Evolutionary conservation across 257 asterid species (phyloP), one percentile per base, ranked within the genome.

Genomic region (Penstemon eatonii): DNA sequence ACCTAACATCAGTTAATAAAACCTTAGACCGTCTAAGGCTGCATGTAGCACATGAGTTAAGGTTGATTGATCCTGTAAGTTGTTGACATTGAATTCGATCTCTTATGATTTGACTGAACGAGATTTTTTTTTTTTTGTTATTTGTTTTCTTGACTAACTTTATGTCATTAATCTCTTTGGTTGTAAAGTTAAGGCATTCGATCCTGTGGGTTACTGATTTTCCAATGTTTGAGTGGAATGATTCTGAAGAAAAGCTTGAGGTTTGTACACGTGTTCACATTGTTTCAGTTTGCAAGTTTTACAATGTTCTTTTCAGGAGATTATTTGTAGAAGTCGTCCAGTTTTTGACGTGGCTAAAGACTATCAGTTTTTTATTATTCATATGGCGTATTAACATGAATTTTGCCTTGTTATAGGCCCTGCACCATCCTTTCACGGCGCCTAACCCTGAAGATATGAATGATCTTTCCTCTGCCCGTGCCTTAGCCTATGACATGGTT

Each of bases 201-300:
- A 84, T 94, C 78, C 83, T 94, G 60, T 94, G 99, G 99, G 93
- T 94, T 79, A 94, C 97, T 63, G 99, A 89, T 83, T 94, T 94
- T 84, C 99, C 99, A 54, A 89, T 94, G 99, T 94, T 94, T 42
- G 97, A 91, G 93, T 91, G 96, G 97, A 91, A 94, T 58, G 96
- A 89, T 59, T 76, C 83, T 4, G 97, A 94, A 70, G 89, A 82
- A 81, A 89, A 97, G 83, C 81, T 94, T 64, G 97, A 94, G 97
- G 97, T 89, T 64, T 52, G 92, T 83, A 38, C 67, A 36, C 36
- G 75, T 56, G 61, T 72, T 25, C 52, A 47, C 66, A 13, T 44
- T 47, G 38, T 53, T 64, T 63, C 13, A 8, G 11, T 51, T 40
- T 25, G 7, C 57, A 5, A 60, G 18, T 33, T 69, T 42, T 52